A percentile compares a stretch with the other conserved stretches of the same genome.
Evolutionary conservation across 2,329 filamentous ascomycete species (phyloP).

Genomic region (Zasmidium citrigriseum): DNA sequence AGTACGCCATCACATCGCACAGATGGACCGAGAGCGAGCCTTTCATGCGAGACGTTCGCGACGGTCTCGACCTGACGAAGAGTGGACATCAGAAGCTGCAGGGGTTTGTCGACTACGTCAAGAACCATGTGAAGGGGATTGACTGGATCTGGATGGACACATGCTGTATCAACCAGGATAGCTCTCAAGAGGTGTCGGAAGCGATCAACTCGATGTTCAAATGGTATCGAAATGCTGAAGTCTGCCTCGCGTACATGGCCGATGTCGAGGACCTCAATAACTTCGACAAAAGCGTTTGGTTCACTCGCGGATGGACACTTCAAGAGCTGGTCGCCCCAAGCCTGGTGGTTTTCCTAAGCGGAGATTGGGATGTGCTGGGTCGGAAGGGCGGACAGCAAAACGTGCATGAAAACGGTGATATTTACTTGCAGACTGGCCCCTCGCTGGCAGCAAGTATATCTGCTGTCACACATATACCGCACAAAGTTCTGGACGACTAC

Average conservation of each 20-base stretch:
- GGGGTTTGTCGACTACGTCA: constrained; percentile 5
- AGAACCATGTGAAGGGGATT: neutral
- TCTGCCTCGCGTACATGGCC: constrained; percentile 24
- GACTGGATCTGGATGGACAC: constrained; percentile 25
- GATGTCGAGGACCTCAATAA: constrained; percentile 1
- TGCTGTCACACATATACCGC: neutral
- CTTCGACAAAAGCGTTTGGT: neutral
- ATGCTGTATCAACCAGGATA: constrained; percentile 26
- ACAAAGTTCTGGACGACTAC: neutral
- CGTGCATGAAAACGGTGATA: neutral
- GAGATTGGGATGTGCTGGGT: constrained; percentile 11
- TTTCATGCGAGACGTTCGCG: neutral
- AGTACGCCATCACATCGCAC: constrained; percentile 14
- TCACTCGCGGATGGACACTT: constrained; percentile 2
- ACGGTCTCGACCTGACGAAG: neutral
- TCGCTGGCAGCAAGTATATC: neutral
- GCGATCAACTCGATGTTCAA: constrained; percentile 27
- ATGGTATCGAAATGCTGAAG: constrained; percentile 19
- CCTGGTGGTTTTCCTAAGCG: constrained; percentile 1
- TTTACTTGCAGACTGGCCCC: neutral
- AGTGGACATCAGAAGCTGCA: constrained; percentile 6
- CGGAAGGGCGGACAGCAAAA: constrained; percentile 1
- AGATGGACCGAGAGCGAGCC: constrained; percentile 6
- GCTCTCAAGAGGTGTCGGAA: constrained; percentile 19
- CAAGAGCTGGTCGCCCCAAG: constrained; percentile 2